Conservation (phyloP, 1,139 yeast species). For the Kazachstania sp. region DNA sequence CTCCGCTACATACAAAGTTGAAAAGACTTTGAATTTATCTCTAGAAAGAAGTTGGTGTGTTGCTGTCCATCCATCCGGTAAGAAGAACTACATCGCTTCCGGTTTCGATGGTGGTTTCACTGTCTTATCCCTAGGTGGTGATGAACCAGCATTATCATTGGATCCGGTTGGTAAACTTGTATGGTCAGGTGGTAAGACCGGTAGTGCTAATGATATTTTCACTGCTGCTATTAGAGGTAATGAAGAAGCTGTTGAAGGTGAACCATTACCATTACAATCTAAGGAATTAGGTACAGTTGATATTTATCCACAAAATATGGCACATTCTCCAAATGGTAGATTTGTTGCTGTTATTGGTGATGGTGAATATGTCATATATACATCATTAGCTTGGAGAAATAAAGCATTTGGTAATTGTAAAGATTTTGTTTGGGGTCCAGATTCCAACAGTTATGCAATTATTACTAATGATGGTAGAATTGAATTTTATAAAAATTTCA, state of each 20-base stretch:
- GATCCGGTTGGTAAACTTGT: slow-evolving; percentile 86
- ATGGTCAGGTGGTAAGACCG: slow-evolving; percentile 67
- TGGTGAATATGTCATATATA: slow-evolving; percentile 92
- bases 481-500: slow-evolving; percentile 73
- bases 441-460: slow-evolving; percentile 78
- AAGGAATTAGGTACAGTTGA: slow-evolving; percentile 91
- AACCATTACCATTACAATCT: slow-evolving; percentile 59
- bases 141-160: slow-evolving; percentile 89
- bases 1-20: slow-evolving; percentile 71
- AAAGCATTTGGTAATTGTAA: slow-evolving; percentile 85
- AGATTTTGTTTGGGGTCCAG: slow-evolving; percentile 93
- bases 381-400: slow-evolving; percentile 97
- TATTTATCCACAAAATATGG: slow-evolving; percentile 77
- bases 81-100: slow-evolving; percentile 63
- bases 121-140: slow-evolving; percentile 80
- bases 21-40: slow-evolving; percentile 82
- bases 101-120: slow-evolving; percentile 95
- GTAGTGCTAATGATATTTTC: slow-evolving; percentile 58
- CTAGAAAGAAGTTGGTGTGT: slow-evolving; percentile 97
- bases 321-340: slow-evolving; percentile 95
- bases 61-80: slow-evolving; percentile 56
- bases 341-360: slow-evolving; percentile 97
- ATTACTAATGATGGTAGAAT: slow-evolving; percentile 62
- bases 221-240: slow-evolving; percentile 71
- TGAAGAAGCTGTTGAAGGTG: slow-evolving; percentile 72